Evolutionary conservation across 306 rosid species (phyloP).

Genomic region (Glycine tomentella): DNA sequence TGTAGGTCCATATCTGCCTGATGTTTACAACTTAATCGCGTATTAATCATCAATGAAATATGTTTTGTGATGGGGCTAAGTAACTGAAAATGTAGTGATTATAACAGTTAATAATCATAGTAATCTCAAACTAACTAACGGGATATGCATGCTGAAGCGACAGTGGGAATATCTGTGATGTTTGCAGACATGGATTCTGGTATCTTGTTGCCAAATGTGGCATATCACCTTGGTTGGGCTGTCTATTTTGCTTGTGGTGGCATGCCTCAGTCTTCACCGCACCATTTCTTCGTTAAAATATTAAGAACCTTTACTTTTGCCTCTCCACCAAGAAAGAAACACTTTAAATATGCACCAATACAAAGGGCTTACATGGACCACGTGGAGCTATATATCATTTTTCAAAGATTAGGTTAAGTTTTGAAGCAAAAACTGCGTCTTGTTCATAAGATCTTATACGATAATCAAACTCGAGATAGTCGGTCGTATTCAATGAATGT

Average conservation of each 20-base stretch:
- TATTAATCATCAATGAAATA: conserved; percentile 58
- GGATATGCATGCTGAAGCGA: conserved; percentile 41
- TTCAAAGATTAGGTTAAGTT: conserved; percentile 56
- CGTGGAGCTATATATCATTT: conserved; percentile 50
- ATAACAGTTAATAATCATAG: conserved; percentile 51
- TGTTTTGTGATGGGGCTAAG: conserved; percentile 58
- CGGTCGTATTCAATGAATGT: conserved; percentile 42
- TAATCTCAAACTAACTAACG: conserved; percentile 22
- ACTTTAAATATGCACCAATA: conserved; percentile 29
- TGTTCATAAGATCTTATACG: conserved; percentile 45
- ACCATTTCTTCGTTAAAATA: conserved; percentile 55
- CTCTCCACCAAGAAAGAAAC: conserved; percentile 62
- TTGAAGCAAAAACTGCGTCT: conserved; percentile 50
- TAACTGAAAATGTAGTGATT: conserved; percentile 64
- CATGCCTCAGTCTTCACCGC: conserved; percentile 63
- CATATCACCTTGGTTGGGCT: conserved; percentile 56
- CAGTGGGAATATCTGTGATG: conserved; percentile 42
- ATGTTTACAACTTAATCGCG: conserved; percentile 67
- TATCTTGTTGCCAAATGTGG: conserved; percentile 38
- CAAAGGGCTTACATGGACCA: conserved; percentile 42
- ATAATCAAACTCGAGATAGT: conserved; percentile 50
- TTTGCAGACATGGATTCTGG: conserved; percentile 41
- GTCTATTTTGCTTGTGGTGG: conserved; percentile 72
- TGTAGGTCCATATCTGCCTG: conserved; percentile 40
- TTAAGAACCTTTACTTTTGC: conserved; percentile 56